Percentiles rank a stretch among this genome's conserved stretches.
phyloP scores from a whole-genome alignment of 2,329 filamentous ascomycete species.

The Fusarium neocosmosporiellum region DNA sequence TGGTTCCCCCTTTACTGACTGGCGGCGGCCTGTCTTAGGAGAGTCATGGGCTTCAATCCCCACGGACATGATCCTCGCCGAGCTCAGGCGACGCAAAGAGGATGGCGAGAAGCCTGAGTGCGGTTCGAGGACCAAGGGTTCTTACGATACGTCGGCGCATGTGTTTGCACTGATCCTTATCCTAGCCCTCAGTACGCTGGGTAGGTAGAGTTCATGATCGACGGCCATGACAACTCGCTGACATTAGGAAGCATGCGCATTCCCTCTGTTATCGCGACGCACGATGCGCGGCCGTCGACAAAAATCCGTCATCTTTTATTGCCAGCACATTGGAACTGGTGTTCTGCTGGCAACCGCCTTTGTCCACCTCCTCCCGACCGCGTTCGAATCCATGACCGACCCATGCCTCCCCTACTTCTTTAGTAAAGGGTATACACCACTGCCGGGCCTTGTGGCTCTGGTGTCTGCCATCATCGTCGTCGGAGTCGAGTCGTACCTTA shows the following conservation, averaged over 20 bases:
- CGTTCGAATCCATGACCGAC: slow-evolving; percentile 74
- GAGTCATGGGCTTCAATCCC: slow-evolving; percentile 61
- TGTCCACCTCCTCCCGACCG: slow-evolving; percentile 78
- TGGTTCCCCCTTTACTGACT: slow-evolving; percentile 36
- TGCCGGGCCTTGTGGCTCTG: slow-evolving; percentile 87
- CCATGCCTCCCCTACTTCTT: slow-evolving; percentile 83
- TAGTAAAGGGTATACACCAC: slow-evolving; percentile 80
- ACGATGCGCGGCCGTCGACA: slow-evolving; percentile 68
- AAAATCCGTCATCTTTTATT: slow-evolving; percentile 71
- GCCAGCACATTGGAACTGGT: slow-evolving; percentile 82
- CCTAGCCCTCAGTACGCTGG: slow-evolving; percentile 67
- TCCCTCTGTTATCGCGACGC: slow-evolving; percentile 73
- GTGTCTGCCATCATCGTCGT: slow-evolving; percentile 84
- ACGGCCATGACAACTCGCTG: background rate
- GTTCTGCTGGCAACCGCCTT: slow-evolving; percentile 90
- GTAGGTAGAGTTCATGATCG: slow-evolving; percentile 58
- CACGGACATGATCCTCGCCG: slow-evolving; percentile 63
- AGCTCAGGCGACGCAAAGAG: slow-evolving; percentile 61
- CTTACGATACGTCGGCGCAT: slow-evolving; percentile 75
- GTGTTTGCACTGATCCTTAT: slow-evolving; percentile 76
- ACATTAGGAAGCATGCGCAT: slow-evolving; percentile 65
- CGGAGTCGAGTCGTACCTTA: slow-evolving; percentile 88
- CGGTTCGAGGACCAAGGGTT: slow-evolving; percentile 62
- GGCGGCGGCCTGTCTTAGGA: slow-evolving; percentile 34
- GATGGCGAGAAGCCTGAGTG: slow-evolving; percentile 60